Conservation (phyloP, 192 early-diverging fungal genomes). For the Phycomyces blakesleeanus region DNA sequence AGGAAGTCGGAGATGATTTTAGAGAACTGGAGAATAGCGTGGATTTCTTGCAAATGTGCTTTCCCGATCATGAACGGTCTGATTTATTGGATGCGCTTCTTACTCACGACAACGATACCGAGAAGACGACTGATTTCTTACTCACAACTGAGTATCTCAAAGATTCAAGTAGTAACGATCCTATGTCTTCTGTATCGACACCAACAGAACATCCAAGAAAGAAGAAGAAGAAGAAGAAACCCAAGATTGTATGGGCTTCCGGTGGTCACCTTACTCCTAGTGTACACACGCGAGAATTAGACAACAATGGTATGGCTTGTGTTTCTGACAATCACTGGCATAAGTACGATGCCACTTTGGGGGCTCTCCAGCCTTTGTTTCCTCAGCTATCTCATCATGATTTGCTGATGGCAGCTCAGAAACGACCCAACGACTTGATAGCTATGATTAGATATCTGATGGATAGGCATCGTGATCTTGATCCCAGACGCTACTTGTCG, state of each 20-base stretch:
- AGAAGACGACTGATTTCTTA: slow-evolving; percentile 19
- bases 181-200: not conserved
- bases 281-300: not conserved
- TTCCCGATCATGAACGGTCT: slow-evolving; percentile 3
- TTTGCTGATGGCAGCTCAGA: slow-evolving; percentile 9
- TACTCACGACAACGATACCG: slow-evolving; percentile 4
- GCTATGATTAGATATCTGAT: slow-evolving; percentile 18
- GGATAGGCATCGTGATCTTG: not conserved
- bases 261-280: not conserved
- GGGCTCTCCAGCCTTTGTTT: slow-evolving; percentile 12
- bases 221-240: slow-evolving; percentile 19
- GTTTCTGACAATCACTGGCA: slow-evolving; percentile 27
- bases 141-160: slow-evolving; percentile 9
- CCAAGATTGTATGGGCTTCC: slow-evolving; percentile 13
- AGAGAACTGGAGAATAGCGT: slow-evolving; percentile 9
- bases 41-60: slow-evolving; percentile 22
- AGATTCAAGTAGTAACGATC: not conserved
- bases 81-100: slow-evolving; percentile 7
- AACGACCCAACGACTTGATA: slow-evolving; percentile 21
- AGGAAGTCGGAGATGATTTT: not conserved
- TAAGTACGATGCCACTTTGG: slow-evolving; percentile 13
- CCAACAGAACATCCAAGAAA: not conserved
- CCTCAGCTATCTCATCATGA: slow-evolving; percentile 2
- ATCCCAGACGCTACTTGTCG: not conserved
- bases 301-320: not conserved